Conservation (phyloP, 192 early-diverging fungal genomes). For the Coemansia nantahalensis region DNA sequence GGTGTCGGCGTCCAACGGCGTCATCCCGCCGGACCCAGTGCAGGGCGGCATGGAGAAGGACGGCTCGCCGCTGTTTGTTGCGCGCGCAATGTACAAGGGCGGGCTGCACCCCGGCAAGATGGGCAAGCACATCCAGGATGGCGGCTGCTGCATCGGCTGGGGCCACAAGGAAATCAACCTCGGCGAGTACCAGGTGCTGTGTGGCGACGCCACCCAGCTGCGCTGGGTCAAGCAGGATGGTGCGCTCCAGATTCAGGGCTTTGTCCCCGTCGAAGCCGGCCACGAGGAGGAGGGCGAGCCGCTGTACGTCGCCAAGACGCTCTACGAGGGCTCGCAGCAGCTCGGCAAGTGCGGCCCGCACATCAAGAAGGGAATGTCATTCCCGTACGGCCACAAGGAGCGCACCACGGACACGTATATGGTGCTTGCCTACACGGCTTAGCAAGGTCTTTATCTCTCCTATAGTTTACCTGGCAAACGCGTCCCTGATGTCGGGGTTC, state of each 20-base stretch:
- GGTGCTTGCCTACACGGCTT: constrained; percentile 50
- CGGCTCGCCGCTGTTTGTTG: constrained; percentile 58
- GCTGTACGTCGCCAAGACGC: constrained; percentile 51
- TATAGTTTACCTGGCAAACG: too few species aligned
- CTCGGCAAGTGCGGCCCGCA: constrained; percentile 54
- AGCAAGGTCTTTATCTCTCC: too few species aligned
- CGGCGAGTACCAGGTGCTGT: constrained; percentile 57
- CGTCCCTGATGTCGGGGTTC: too few species aligned
- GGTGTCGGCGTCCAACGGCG: constrained; percentile 18
- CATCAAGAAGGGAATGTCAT: constrained; percentile 52
- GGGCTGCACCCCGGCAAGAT: constrained; percentile 51
- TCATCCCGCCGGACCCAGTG: constrained; percentile 51
- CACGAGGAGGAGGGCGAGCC: constrained; percentile 50
- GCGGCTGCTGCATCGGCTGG: constrained; percentile 55
- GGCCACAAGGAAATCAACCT: constrained; percentile 56
- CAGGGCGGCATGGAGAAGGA: constrained; percentile 58
- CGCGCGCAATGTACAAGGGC: constrained; percentile 54
- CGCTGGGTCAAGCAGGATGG: constrained; percentile 41
- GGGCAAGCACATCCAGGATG: constrained; percentile 44
- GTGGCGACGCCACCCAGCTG: constrained; percentile 57
- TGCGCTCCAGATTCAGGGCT: constrained; percentile 33
- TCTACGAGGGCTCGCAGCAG: constrained; percentile 52
- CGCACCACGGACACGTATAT: constrained; percentile 36
- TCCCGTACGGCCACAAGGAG: constrained; percentile 52
- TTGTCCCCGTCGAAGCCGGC: constrained; percentile 35